Evolutionary conservation across 495 filamentous ascomycete genomes (phyloP).

Genomic region (Echria macrotheca): DNA sequence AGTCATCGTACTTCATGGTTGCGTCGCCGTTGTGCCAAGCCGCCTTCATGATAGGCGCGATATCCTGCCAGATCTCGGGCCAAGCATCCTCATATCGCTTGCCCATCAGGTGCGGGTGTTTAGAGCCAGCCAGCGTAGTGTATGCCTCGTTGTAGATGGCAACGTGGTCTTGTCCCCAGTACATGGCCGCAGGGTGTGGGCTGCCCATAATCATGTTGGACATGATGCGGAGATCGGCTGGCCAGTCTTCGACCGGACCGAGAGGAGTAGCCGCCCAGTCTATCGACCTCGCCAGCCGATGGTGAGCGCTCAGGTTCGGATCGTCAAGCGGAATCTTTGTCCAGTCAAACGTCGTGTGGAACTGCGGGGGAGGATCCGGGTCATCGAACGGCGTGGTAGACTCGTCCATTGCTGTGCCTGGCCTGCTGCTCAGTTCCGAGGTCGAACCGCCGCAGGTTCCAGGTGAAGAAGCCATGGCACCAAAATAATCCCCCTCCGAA

Average conservation of each 20-base stretch:
- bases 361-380: constrained; percentile 21
- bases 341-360: constrained; percentile 58
- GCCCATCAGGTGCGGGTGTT: constrained; percentile 66
- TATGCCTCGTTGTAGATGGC: constrained; percentile 74
- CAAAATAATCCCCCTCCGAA: constrained; percentile 35
- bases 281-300: constrained; percentile 57
- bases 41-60: constrained; percentile 53
- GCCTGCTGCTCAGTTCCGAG: constrained; percentile 22
- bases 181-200: constrained; percentile 66
- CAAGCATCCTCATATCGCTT: constrained; percentile 57
- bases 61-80: constrained; percentile 61
- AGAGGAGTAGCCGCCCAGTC: constrained; percentile 62
- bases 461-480: constrained; percentile 7
- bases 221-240: constrained; percentile 56
- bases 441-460: constrained; percentile 10
- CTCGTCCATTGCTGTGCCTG: constrained; percentile 15
- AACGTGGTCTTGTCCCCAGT: constrained; percentile 61
- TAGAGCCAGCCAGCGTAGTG: constrained; percentile 59
- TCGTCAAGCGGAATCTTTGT: constrained; percentile 55
- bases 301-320: constrained; percentile 53
- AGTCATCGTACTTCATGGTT: constrained; percentile 71
- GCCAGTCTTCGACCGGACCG: constrained; percentile 62
- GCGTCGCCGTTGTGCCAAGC: constrained; percentile 57
- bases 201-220: constrained; percentile 65
- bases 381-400: constrained; percentile 23